Evolutionary conservation across 805 yeast species (phyloP).

Genomic region (Lachancea meyersii): DNA sequence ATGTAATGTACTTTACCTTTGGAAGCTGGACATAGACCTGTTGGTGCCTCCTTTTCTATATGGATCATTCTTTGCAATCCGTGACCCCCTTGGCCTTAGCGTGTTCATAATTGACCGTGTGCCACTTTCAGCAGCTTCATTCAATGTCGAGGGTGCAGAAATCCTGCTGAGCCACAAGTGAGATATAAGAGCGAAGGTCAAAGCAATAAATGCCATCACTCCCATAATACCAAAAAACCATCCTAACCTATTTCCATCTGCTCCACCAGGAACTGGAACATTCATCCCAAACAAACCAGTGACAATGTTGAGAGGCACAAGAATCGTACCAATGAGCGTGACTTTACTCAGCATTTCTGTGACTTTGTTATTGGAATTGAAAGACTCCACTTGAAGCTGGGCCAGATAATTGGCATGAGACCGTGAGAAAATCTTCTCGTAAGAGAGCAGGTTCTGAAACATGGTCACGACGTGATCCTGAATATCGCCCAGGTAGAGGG

Average conservation of each 20-base stretch:
- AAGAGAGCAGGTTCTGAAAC: slow-evolving; percentile 84
- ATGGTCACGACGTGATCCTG: slow-evolving; percentile 95
- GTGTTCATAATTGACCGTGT: slow-evolving; percentile 31
- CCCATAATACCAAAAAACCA: slow-evolving; percentile 73
- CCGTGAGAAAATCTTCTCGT: slow-evolving; percentile 88
- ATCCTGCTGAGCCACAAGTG: slow-evolving; percentile 36
- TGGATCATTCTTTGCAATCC: background rate
- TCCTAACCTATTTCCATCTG: slow-evolving; percentile 31
- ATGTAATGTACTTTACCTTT: slow-evolving; percentile 4
- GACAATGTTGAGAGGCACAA: slow-evolving; percentile 82
- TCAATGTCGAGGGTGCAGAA: slow-evolving; percentile 30
- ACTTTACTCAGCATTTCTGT: slow-evolving; percentile 86
- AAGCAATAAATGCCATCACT: slow-evolving; percentile 39
- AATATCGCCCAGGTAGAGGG: slow-evolving; percentile 87
- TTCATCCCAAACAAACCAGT: slow-evolving; percentile 97
- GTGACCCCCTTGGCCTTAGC: slow-evolving; percentile 7
- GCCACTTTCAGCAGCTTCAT: slow-evolving; percentile 32
- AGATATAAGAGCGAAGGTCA: slow-evolving; percentile 37
- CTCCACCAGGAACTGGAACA: slow-evolving; percentile 75
- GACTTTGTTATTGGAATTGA: slow-evolving; percentile 75
- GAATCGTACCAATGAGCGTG: slow-evolving; percentile 81
- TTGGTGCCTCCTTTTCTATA: slow-evolving; percentile 14
- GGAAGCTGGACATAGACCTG: slow-evolving; percentile 25
- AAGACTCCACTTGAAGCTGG: slow-evolving; percentile 87
- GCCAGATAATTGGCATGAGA: slow-evolving; percentile 91